phyloP scores from a whole-genome alignment of 371 early-diverging fungal species.

The Haplosporangium sp. region DNA sequence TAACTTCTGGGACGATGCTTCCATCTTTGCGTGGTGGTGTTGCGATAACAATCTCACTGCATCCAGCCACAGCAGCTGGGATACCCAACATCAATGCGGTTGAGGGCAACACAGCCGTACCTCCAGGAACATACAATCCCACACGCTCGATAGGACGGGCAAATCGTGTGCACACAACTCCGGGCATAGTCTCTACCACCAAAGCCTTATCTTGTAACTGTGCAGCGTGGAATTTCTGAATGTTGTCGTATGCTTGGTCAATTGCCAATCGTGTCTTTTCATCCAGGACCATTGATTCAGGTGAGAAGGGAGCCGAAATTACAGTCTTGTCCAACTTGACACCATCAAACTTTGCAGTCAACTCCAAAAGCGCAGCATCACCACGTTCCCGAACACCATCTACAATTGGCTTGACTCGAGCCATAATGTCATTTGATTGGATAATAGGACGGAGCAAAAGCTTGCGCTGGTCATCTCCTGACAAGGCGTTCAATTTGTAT shows the following conservation, averaged over 20 bases:
- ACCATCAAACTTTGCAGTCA: slow-evolving; percentile 92
- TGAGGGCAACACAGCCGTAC: slow-evolving; percentile 97
- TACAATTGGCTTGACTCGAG: slow-evolving; percentile 92
- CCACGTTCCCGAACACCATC: slow-evolving; percentile 85
- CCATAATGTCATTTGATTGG: slow-evolving; percentile 86
- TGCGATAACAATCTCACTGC: slow-evolving; percentile 94
- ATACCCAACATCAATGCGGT: slow-evolving; percentile 96
- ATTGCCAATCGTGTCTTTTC: slow-evolving; percentile 84
- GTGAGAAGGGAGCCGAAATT: slow-evolving; percentile 87
- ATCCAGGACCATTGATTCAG: slow-evolving; percentile 73
- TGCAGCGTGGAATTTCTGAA: slow-evolving; percentile 93
- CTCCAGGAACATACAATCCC: slow-evolving; percentile 98
- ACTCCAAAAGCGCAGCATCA: slow-evolving; percentile 86
- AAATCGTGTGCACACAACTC: slow-evolving; percentile 93
- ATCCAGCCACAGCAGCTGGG: slow-evolving; percentile 98
- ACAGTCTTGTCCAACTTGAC: slow-evolving; percentile 80
- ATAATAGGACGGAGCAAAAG: slow-evolving; percentile 94
- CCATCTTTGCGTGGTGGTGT: slow-evolving; percentile 96
- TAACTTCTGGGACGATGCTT: slow-evolving; percentile 91
- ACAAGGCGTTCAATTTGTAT: slow-evolving; percentile 63
- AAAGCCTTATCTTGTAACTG: slow-evolving; percentile 83
- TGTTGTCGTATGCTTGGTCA: slow-evolving; percentile 94
- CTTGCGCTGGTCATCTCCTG: slow-evolving; percentile 60
- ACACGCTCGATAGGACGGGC: slow-evolving; percentile 95
- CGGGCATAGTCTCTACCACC: slow-evolving; percentile 96